Evolutionary conservation across 2,329 filamentous ascomycete species (phyloP), one percentile per base, ranked within the genome.

Genomic region (Septoria linicola): DNA sequence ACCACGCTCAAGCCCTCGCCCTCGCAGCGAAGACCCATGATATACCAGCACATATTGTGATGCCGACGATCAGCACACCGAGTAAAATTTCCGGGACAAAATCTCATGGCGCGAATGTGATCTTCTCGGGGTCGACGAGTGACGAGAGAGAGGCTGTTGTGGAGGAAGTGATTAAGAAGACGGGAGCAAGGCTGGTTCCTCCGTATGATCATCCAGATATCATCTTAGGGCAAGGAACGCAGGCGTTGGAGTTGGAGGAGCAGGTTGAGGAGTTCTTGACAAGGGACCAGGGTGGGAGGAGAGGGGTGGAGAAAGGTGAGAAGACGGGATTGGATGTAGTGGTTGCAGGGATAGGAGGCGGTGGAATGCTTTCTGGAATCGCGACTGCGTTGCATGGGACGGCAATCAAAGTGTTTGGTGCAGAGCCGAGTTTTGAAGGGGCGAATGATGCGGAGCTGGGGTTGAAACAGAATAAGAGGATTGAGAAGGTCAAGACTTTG

Each of bases 191-290:
- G 1, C 75, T 96, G 8, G 80, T 99, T 3, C 91, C 91, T 47
- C 91, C 93, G 0, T 96, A 96, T 68, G 89, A 97, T 69, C 88
- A 97, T 71, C 87, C 88, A 2, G 83, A 96, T 68, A 90, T 96
- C 59, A 87, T 97, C 49, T 80, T 96, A 0, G 92, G 93, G 0
- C 91, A 96, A 73, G 93, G 92, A n/a, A 97, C 92, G 0, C 76
- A 88, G 55, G 91, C 84, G 0, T 69, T 96, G 4, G 93, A 99
- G 70, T 70, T 96, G 27, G 84, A 90, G 66, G 74, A 80, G 54
- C 91, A 97, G 66, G 87, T 85, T 1, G 69, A 66, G 3, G 75
- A 77, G 36, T 62, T 85, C 55, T 73, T 85, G 35, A 51, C 49
- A 14, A 55, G 57, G 2, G 44, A 48, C 41, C 10, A 7, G 10